Percentiles rank a stretch among this genome's conserved stretches.
These are phyloP conservation scores for Brettanomyces nanus DNA, from an alignment of 805 yeast species.

Conservation along the genomic window DNA sequence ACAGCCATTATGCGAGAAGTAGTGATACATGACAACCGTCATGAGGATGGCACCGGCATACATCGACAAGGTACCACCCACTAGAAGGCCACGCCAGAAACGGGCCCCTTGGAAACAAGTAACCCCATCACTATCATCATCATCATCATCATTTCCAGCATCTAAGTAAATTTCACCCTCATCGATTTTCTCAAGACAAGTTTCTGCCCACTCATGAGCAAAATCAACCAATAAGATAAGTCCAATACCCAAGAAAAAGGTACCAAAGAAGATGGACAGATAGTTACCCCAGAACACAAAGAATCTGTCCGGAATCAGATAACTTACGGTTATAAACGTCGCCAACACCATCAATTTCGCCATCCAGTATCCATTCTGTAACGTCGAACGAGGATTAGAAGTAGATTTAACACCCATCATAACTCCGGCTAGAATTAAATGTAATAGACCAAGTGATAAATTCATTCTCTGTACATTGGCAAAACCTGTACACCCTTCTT, in stretches of 20 bases:
- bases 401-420: constrained; percentile 73
- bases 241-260: constrained; percentile 82
- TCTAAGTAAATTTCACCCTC: constrained; percentile 52
- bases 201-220: constrained; percentile 99
- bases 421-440: constrained; percentile 58
- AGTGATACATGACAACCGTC: constrained; percentile 71
- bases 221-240: constrained; percentile 85
- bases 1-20: constrained; percentile 78
- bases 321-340: constrained; percentile 49
- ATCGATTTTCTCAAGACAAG: constrained; percentile 85
- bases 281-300: constrained; percentile 88
- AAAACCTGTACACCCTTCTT: constrained; percentile 80
- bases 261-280: constrained; percentile 76
- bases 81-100: constrained; percentile 72
- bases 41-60: constrained; percentile 64
- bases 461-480: constrained; percentile 90
- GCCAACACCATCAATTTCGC: constrained; percentile 58
- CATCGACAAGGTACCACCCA: constrained; percentile 86
- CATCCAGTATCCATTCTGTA: constrained; percentile 93
- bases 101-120: constrained; percentile 30
- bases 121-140: constrained; percentile 31
- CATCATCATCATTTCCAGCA: constrained; percentile 38
- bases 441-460: constrained; percentile 78
- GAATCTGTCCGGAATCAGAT: constrained; percentile 79
- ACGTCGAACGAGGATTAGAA: constrained; percentile 62